Evolutionary conservation across 805 yeast species (phyloP).

Genomic region (Schizosaccharomyces cryophilus): DNA sequence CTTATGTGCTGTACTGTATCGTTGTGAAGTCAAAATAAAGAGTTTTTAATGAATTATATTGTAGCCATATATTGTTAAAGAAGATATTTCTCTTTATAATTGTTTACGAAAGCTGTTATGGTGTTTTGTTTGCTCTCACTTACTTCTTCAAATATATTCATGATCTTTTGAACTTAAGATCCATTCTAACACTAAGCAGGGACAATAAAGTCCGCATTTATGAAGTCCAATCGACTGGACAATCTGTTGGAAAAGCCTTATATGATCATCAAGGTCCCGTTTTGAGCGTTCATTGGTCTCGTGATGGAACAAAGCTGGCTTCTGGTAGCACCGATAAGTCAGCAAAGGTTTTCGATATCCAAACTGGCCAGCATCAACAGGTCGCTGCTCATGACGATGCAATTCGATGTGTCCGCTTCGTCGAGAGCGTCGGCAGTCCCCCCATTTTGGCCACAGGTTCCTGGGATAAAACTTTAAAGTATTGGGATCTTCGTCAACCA

Average conservation of each 20-base stretch:
- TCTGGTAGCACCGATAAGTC: slow-evolving; percentile 83
- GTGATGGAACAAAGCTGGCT: slow-evolving; percentile 66
- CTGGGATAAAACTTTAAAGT: slow-evolving; percentile 84
- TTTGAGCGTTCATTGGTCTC: slow-evolving; percentile 53
- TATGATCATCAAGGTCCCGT: slow-evolving; percentile 82
- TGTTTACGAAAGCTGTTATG: no score
- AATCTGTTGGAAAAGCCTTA: slow-evolving; percentile 66
- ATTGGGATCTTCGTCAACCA: slow-evolving; percentile 74
- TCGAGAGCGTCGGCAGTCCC: slow-evolving; percentile 63
- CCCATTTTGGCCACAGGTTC: slow-evolving; percentile 70
- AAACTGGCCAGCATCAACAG: slow-evolving; percentile 57
- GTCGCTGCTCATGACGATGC: slow-evolving; percentile 71
- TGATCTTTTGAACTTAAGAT: no score
- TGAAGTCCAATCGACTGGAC: slow-evolving; percentile 55
- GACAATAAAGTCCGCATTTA: slow-evolving; percentile 83
- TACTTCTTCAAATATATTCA: no score
- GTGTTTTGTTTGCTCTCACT: no score
- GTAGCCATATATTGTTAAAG: no score
- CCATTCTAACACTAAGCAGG: slow-evolving; percentile 14
- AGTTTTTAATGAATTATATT: no score
- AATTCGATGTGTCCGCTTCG: slow-evolving; percentile 48
- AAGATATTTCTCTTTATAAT: no score
- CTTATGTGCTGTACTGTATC: no score
- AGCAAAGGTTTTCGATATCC: slow-evolving; percentile 60
- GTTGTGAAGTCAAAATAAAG: no score